A percentile compares a stretch with the other conserved stretches of the same genome.
These are phyloP conservation scores for Xylaria sp. DNA, from an alignment of 2,329 filamentous ascomycete species.

Conservation along the genomic window DNA sequence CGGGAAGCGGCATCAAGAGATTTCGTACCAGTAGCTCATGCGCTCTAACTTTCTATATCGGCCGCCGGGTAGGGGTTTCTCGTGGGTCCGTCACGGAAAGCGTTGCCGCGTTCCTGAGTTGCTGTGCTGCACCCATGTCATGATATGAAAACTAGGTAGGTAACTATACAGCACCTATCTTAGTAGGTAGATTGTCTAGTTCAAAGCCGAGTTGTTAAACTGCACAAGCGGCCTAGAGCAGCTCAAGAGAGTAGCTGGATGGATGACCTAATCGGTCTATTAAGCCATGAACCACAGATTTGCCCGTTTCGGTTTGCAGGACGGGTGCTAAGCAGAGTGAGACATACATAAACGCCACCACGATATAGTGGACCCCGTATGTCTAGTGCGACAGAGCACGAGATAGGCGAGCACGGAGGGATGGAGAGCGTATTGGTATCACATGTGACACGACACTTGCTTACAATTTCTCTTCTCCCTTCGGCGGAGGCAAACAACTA, in stretches of 20 bases:
- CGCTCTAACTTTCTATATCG: too few species aligned
- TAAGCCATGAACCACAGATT: constrained; percentile 7
- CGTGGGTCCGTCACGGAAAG: too few species aligned
- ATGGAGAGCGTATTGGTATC: neutral
- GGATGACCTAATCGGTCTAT: neutral
- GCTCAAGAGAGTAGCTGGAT: neutral
- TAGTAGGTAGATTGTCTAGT: too few species aligned
- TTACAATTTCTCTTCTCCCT: neutral
- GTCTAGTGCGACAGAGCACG: constrained; percentile 39
- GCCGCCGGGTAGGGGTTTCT: too few species aligned
- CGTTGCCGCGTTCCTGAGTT: neutral
- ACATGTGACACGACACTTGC: neutral
- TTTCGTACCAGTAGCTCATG: neutral
- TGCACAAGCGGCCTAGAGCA: neutral
- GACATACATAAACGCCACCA: constrained; percentile 41
- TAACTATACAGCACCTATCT: too few species aligned
- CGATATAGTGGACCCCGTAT: constrained; percentile 32
- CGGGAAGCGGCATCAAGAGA: constrained; percentile 8
- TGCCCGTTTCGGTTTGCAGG: neutral
- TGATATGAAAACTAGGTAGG: neutral
- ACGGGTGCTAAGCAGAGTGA: constrained; percentile 32
- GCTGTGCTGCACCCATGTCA: neutral
- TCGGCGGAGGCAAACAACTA: neutral
- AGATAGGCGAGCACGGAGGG: constrained; percentile 8
- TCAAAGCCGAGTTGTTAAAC: neutral